Percentiles rank a stretch among this genome's conserved stretches.
phyloP scores from a whole-genome alignment of 306 rosid genomes.

The Mimosa pudica region DNA sequence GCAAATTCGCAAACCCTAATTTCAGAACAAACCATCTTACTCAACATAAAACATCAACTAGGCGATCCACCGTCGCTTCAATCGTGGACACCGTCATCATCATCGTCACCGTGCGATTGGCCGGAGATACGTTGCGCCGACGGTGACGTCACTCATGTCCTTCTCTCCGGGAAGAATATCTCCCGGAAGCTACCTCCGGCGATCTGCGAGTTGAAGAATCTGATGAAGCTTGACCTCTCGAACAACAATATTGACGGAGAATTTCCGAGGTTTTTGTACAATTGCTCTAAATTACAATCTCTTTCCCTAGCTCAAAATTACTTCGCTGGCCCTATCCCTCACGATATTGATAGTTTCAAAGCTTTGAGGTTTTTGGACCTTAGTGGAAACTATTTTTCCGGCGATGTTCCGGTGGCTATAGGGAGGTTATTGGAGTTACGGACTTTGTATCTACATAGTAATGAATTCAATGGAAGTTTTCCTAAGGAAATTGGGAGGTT shows the following conservation, averaged over 20 bases:
- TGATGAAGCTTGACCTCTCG: constrained; percentile 52
- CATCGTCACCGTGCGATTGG: constrained; percentile 76
- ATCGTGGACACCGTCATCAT: constrained; percentile 65
- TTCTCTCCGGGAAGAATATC: constrained; percentile 44
- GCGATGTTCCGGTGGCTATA: constrained; percentile 57
- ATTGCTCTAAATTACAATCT: constrained; percentile 62
- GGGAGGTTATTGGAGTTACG: constrained; percentile 50
- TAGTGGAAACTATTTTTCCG: constrained; percentile 65
- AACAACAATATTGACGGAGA: constrained; percentile 64
- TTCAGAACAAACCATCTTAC: constrained; percentile 50
- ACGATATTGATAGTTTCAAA: constrained; percentile 49
- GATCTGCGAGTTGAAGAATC: constrained; percentile 61
- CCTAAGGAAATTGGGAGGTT: constrained; percentile 67
- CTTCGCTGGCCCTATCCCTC: constrained; percentile 61
- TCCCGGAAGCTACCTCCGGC: constrained; percentile 45
- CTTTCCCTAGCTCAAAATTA: constrained; percentile 68
- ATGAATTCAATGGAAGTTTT: constrained; percentile 59
- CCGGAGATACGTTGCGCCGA: constrained; percentile 53
- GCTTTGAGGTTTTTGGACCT: constrained; percentile 52
- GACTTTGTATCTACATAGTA: constrained; percentile 37
- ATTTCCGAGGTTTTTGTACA: constrained; percentile 63
- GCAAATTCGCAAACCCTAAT: constrained; percentile 51
- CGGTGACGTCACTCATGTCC: constrained; percentile 47
- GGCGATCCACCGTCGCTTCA: constrained; percentile 62
- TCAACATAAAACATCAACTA: constrained; percentile 53